phyloP scores from a whole-genome alignment of 495 filamentous ascomycete genomes.

The Penicillium malachiteum region DNA sequence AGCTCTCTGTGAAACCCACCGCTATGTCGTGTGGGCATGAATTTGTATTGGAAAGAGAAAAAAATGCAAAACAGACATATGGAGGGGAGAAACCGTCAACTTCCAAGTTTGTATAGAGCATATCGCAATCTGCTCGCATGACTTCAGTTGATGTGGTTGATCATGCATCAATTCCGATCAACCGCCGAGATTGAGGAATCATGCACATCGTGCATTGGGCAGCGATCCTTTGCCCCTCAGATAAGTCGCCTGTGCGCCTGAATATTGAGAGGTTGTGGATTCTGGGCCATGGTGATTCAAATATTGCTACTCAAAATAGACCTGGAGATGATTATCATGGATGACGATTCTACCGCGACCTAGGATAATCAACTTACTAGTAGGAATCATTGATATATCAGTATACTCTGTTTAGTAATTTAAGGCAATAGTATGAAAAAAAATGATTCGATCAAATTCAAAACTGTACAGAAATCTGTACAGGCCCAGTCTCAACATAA shows the following conservation, averaged over 20 bases:
- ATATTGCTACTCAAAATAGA: too few species aligned
- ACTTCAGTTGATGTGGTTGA: neutral
- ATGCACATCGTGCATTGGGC: conserved; percentile 3
- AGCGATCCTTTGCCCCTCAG: neutral
- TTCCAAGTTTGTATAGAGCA: neutral
- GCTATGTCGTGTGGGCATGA: neutral
- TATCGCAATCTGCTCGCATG: conserved; percentile 4
- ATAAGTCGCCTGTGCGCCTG: too few species aligned
- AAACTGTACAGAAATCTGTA: neutral
- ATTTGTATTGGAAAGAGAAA: neutral
- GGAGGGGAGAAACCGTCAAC: neutral
- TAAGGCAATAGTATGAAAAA: neutral
- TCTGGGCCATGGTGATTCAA: too few species aligned
- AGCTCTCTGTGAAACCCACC: neutral
- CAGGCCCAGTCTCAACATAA: conserved; percentile 1
- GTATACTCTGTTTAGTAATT: too few species aligned
- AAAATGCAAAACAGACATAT: too few species aligned
- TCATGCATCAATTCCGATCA: neutral
- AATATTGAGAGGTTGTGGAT: too few species aligned
- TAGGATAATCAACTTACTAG: too few species aligned
- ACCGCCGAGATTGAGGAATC: conserved; percentile 1
- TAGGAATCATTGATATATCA: too few species aligned
- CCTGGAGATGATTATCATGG: too few species aligned
- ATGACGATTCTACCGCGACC: too few species aligned
- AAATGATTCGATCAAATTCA: neutral